Base-by-base conservation (phyloP, 2,329 filamentous ascomycete genomes). In the Exophiala viscosa region DNA sequence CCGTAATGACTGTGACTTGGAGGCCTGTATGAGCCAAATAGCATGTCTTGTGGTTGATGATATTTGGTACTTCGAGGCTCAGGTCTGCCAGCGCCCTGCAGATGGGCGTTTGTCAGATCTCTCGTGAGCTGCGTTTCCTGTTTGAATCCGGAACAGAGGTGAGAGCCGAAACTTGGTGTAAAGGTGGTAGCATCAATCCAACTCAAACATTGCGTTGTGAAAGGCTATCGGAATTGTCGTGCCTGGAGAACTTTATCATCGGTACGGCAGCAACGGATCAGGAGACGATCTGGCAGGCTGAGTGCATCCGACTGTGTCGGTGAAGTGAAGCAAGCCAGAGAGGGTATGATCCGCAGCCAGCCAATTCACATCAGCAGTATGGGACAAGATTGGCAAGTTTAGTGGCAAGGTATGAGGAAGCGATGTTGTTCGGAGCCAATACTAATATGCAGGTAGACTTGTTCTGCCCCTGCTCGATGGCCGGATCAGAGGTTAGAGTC, bases 41-140 rank as follows among this genome's bases (percentile, higher is more conserved):
- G 50, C 54, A 57, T 57, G 47, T 50, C 54, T 50, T 48, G 23
- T 20, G 40, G 43, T 18, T 48, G 36, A 35, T 42, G 18, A 39
- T 13, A 38, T 23, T 32, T 36, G 31, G 8, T 31, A 33, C 28
- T 28, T 28, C 23, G 23, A 5, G 23, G 8, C 23, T 5, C 5
- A 28, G 23, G 11, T 32, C 15, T 44, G 5, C 13, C 31, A 14
- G 28, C n/a, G 9, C 11, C 20, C 23, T 23, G 23, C 41, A 14
- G 31, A 17, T 15, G 14, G 13, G 10, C 17, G 41, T 44, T 36
- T 36, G 34, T 36, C 34, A 10, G 5, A 7, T 28, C 23, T 7
- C 23, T 5, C 23, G 5, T 7, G 6, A 36, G 34, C 34, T 5
- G 14, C 34, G 14, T 13, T 13, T 36, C 5, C 11, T 10, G 11